Evolutionary conservation across 208 protist genomes (phyloP), one percentile per base, ranked within the genome.

Genomic region (Trypanosoma caninum): DNA sequence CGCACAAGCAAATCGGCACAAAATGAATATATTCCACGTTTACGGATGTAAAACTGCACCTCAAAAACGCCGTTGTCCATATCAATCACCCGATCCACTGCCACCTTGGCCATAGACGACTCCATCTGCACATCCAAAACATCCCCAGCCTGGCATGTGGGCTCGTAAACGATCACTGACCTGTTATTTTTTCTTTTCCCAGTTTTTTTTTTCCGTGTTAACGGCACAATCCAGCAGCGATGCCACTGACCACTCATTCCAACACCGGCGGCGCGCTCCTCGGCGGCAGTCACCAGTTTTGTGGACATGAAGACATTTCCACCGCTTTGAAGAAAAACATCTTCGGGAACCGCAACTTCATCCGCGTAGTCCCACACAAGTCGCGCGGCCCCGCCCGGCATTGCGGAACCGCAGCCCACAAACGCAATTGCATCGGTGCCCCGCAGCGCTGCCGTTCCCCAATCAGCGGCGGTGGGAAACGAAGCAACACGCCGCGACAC

Each of bases 41-140:
- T 48, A n/a, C 53, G 53, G 11, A 59, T 48, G 42, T 59, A 59
- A 18, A 59, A 59, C 25, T 59, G 53, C 53, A 44, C 42, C 53
- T 59, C 53, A 3, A 48, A 16, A 20, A 59, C 42, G 16, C 53
- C 53, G 30, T 59, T 18, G 31, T 59, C 53, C 41, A 59, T 45
- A n/a, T 59, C 53, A 13, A 59, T 44, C 25, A 59, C 53, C 10
- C 53, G 38, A 5, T 59, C 53, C 23, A 59, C 42, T 11, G 31
- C 53, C 1, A 59, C 42, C 53, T 59, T 59, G 8, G 53, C 42
- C 41, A 9, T 27, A 13, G 22, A 11, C 9, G 41, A 30, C 53
- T 59, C 23, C 41, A 59, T 59, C 2, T 34, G 53, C 42, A 59
- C 53, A n/a, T 59, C 53, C 23, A 48, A 8, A 9, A 48, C 18